phyloP scores from a whole-genome alignment of 2,329 filamentous ascomycete species.

The Talaromyces sp. region DNA sequence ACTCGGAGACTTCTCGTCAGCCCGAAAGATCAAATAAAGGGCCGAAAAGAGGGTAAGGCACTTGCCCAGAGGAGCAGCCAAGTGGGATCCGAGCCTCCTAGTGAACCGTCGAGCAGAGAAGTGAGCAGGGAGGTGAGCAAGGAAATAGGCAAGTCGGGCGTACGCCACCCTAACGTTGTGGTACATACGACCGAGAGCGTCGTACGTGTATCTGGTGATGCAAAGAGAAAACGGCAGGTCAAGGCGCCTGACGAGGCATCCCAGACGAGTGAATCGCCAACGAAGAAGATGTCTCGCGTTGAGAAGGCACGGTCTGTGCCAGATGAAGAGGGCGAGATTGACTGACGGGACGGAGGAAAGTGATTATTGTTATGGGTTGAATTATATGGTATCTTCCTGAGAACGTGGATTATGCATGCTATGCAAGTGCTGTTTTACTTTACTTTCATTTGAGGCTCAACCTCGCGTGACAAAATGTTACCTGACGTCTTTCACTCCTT shows the following conservation, averaged over 20 bases:
- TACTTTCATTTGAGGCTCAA: neutral
- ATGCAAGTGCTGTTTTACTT: neutral
- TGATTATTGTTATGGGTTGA: neutral
- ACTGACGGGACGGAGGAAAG: slow-evolving; percentile 9
- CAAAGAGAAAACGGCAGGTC: slow-evolving; percentile 20
- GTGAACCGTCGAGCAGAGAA: slow-evolving; percentile 16
- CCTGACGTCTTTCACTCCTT: neutral
- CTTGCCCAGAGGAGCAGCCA: slow-evolving; percentile 17
- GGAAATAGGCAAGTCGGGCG: slow-evolving; percentile 14
- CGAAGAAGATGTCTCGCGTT: slow-evolving; percentile 18
- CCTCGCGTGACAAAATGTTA: neutral
- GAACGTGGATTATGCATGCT: neutral
- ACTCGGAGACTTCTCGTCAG: slow-evolving; percentile 24
- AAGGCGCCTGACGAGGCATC: slow-evolving; percentile 15
- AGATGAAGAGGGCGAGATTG: slow-evolving; percentile 3
- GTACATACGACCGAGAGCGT: slow-evolving; percentile 17
- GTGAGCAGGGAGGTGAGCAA: slow-evolving; percentile 15
- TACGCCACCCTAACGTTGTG: slow-evolving; percentile 14
- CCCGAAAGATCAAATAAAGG: slow-evolving; percentile 26
- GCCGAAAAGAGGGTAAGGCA: slow-evolving; percentile 27
- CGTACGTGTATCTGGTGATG: slow-evolving; percentile 17
- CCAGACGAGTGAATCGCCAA: slow-evolving; percentile 17
- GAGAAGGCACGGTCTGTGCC: slow-evolving; percentile 13
- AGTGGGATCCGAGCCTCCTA: slow-evolving; percentile 15
- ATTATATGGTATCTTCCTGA: neutral